Percentiles rank a stretch among this genome's conserved stretches.
Conservation (phyloP, 176 grass and related monocot genomes). For the Thinopyrum elongatum region DNA sequence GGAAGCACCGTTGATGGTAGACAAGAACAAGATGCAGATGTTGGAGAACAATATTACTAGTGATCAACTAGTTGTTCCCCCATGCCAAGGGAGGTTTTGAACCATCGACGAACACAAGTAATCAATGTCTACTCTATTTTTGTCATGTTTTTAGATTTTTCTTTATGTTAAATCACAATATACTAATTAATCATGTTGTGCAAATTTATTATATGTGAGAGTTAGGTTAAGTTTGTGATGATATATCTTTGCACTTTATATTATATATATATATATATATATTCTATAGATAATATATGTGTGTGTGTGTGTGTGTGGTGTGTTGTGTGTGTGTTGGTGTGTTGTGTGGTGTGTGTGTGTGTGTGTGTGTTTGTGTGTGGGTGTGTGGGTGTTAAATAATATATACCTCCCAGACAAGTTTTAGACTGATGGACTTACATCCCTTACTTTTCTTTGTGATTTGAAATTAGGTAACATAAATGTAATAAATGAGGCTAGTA, state of each 20-base stretch:
- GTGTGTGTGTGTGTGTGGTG: too few relatives aligned
- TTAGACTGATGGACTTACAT: not conserved
- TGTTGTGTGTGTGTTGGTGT: too few relatives aligned
- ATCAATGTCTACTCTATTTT: not conserved
- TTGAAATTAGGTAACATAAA: not conserved
- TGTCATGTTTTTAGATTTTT: not conserved
- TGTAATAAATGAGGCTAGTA: not conserved
- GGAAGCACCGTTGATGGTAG: too few relatives aligned
- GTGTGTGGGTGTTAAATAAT: too few relatives aligned
- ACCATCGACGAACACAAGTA: conserved; percentile 29
- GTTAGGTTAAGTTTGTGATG: not conserved
- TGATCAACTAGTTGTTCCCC: not conserved
- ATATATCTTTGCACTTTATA: not conserved
- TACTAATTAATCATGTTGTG: not conserved
- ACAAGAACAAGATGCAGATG: not conserved
- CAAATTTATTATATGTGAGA: not conserved
- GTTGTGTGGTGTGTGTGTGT: too few relatives aligned
- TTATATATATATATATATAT: too few relatives aligned
- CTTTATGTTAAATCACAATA: not conserved
- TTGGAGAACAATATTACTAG: not conserved
- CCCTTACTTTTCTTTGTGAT: not conserved
- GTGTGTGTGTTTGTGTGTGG: too few relatives aligned
- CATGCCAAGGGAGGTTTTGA: conserved; percentile 15
- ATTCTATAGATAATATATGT: too few relatives aligned
- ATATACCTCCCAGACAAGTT: too few relatives aligned